Conservation (phyloP, 2,329 filamentous ascomycete species). For the Dactylonectria macrodidyma region DNA sequence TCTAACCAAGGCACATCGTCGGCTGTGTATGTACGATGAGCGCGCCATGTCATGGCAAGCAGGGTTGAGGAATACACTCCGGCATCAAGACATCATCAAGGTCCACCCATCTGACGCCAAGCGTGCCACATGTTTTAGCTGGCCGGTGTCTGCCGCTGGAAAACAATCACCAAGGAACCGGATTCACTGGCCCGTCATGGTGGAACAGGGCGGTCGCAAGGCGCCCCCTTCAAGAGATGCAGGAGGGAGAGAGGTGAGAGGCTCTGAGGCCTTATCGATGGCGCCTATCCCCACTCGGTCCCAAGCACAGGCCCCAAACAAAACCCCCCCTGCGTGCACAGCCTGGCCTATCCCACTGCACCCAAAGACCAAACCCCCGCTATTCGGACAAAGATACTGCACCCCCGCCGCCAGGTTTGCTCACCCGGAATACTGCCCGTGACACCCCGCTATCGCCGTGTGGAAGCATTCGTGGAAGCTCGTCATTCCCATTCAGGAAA, state of each 20-base stretch:
- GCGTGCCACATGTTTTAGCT: constrained; percentile 17
- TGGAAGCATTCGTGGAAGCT: constrained; percentile 49
- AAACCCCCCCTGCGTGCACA: constrained; percentile 35
- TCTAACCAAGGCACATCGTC: constrained; percentile 17
- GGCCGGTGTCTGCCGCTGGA: neutral
- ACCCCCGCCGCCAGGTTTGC: constrained; percentile 11
- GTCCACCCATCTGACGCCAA: constrained; percentile 34
- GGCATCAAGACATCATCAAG: constrained; percentile 41
- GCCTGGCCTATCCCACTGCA: constrained; percentile 41
- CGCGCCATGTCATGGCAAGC: constrained; percentile 30
- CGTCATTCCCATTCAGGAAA: constrained; percentile 45
- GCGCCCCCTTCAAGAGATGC: neutral
- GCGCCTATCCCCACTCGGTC: constrained; percentile 22
- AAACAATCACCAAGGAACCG: constrained; percentile 33
- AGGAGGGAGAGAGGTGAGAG: constrained; percentile 13
- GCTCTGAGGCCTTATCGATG: constrained; percentile 40
- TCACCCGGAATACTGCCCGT: constrained; percentile 40
- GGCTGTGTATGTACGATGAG: constrained; percentile 4
- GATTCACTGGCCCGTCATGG: constrained; percentile 34
- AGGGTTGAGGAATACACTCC: constrained; percentile 28
- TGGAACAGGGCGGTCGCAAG: constrained; percentile 33
- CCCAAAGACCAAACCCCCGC: constrained; percentile 41
- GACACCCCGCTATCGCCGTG: constrained; percentile 48
- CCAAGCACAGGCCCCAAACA: neutral
- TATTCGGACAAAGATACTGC: constrained; percentile 30